Evolutionary conservation across 2,329 filamentous ascomycete species (phyloP).

Genomic region (Endocalyx cinctus): DNA sequence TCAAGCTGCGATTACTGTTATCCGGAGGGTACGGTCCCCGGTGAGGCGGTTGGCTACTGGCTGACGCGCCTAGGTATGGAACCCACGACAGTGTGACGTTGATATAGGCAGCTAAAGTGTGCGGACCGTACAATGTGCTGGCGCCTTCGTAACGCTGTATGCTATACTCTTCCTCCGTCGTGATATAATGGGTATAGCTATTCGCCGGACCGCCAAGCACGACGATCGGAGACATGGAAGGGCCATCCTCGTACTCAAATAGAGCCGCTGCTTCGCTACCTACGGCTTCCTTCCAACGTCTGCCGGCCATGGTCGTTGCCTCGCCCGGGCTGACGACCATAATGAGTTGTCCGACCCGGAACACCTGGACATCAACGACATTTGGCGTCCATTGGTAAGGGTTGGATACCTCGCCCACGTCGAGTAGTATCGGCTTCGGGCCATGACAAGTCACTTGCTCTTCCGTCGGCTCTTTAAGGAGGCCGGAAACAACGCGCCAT

Average conservation of each 20-base stretch:
- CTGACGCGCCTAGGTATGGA: conserved; percentile 54
- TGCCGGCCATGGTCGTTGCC: conserved; percentile 86
- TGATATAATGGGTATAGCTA: conserved; percentile 79
- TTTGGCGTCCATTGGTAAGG: conserved; percentile 91
- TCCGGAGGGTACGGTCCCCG: conserved; percentile 65
- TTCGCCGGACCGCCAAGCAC: conserved; percentile 87
- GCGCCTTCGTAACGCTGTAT: conserved; percentile 89
- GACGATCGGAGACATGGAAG: conserved; percentile 56
- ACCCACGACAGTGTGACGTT: conserved; percentile 70
- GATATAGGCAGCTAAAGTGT: conserved; percentile 82
- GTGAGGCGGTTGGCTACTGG: conserved; percentile 31
- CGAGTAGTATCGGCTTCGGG: conserved; percentile 80
- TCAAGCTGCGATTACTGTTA: conserved; percentile 69
- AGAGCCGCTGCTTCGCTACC: conserved; percentile 42
- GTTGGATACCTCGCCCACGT: conserved; percentile 72
- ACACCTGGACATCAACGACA: conserved; percentile 80
- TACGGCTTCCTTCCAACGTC: conserved; percentile 77
- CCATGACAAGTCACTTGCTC: conserved; percentile 72
- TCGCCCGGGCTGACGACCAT: conserved; percentile 84
- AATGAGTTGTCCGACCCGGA: conserved; percentile 79
- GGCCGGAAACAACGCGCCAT: conserved; percentile 70
- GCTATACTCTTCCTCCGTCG: conserved; percentile 73
- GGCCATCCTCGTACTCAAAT: conserved; percentile 40
- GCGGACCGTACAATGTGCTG: conserved; percentile 79
- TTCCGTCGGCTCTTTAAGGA: conserved; percentile 65